Conservation (phyloP, 345 rosid genomes). For the Clarkia xantiana region DNA sequence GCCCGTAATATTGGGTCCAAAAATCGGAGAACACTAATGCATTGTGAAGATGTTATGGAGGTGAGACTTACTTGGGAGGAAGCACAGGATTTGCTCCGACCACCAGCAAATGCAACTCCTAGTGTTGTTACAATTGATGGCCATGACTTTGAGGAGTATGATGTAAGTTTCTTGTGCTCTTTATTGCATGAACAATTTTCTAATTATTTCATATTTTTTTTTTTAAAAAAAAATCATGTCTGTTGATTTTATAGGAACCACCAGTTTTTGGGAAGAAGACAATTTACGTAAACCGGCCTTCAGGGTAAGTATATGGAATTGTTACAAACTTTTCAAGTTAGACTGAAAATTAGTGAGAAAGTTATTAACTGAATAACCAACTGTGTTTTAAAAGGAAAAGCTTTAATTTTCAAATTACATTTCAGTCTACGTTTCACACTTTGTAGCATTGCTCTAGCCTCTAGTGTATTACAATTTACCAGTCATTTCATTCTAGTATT, state of each 20-base stretch:
- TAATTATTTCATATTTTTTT: background rate
- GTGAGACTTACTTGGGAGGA: slow-evolving; percentile 81
- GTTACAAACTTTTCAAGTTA: background rate
- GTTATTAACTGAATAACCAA: background rate
- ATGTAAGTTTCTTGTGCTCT: slow-evolving; percentile 27
- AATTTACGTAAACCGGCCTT: slow-evolving; percentile 27
- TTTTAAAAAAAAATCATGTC: background rate
- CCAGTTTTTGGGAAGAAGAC: slow-evolving; percentile 91
- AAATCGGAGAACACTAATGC: slow-evolving; percentile 56
- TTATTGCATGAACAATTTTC: background rate
- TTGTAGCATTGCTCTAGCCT: too few relatives aligned
- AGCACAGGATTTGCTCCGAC: slow-evolving; percentile 82
- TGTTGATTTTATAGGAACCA: slow-evolving; percentile 50
- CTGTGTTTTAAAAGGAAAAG: too few relatives aligned
- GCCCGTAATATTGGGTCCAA: slow-evolving; percentile 64
- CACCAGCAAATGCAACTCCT: slow-evolving; percentile 49
- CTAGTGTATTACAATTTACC: too few relatives aligned
- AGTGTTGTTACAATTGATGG: slow-evolving; percentile 51
- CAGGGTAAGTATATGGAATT: slow-evolving; percentile 39
- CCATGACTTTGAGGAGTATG: slow-evolving; percentile 80
- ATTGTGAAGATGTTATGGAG: slow-evolving; percentile 58
- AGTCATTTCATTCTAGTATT: too few relatives aligned
- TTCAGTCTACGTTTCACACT: too few relatives aligned
- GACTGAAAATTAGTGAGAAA: background rate
- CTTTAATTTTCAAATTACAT: too few relatives aligned